phyloP scores from a whole-genome alignment of 768 basidiomycete genomes.

The Leccinum fibrillosum region DNA sequence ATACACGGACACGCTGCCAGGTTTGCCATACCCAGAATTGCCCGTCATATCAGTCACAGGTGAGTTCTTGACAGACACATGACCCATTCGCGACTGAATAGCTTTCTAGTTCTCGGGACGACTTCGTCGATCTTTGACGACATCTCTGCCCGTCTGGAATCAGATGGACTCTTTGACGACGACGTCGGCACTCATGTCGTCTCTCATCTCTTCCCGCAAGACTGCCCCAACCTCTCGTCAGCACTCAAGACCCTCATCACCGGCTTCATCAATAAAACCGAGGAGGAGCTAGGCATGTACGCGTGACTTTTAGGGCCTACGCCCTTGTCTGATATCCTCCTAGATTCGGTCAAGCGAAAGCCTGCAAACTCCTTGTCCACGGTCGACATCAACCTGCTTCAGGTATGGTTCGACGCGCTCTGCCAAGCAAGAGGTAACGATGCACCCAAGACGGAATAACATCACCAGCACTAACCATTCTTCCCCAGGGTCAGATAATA shows the following conservation, averaged over 20 bases:
- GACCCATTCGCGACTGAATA: slow-evolving; percentile 2
- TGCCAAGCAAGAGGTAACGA: slow-evolving; percentile 37
- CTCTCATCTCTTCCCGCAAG: slow-evolving; percentile 54
- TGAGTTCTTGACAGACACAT: slow-evolving; percentile 25
- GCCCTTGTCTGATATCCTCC: not conserved
- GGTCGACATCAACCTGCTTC: slow-evolving; percentile 60
- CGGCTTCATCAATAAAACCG: slow-evolving; percentile 45
- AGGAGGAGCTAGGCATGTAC: slow-evolving; percentile 29
- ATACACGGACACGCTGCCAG: slow-evolving; percentile 45
- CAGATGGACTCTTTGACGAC: slow-evolving; percentile 22
- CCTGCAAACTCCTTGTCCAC: slow-evolving; percentile 50
- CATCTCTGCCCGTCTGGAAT: slow-evolving; percentile 37
- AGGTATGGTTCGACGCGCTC: slow-evolving; percentile 54
- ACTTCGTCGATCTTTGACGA: slow-evolving; percentile 47
- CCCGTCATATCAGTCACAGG: slow-evolving; percentile 58
- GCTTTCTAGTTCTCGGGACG: slow-evolving; percentile 39
- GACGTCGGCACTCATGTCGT: slow-evolving; percentile 28
- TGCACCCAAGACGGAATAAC: not conserved
- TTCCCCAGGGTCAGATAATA: slow-evolving; percentile 13
- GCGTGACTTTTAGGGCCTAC: slow-evolving; percentile 7
- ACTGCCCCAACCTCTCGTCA: slow-evolving; percentile 49
- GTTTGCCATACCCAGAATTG: slow-evolving; percentile 58
- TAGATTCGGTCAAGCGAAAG: slow-evolving; percentile 43
- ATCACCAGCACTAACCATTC: not conserved
- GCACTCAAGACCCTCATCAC: slow-evolving; percentile 56